Evolutionary conservation across 2,329 filamentous ascomycete species (phyloP).

Genomic region (Fusarium devonianum): DNA sequence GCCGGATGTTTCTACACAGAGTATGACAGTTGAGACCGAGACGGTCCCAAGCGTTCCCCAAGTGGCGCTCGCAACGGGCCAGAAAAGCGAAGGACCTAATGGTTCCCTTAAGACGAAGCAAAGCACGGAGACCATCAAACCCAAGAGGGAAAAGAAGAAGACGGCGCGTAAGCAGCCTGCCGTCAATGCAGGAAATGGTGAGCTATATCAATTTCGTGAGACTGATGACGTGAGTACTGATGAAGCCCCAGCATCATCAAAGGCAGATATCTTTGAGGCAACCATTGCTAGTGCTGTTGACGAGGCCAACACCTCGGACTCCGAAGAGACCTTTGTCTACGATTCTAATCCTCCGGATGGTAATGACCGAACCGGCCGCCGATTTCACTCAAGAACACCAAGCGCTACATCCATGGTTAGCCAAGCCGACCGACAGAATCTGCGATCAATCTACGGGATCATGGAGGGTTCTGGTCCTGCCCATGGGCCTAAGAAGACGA

Average conservation of each 20-base stretch:
- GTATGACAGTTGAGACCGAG: slow-evolving; percentile 98
- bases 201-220: slow-evolving; percentile 31
- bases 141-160: slow-evolving; percentile 92
- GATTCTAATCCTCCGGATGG: slow-evolving; percentile 89
- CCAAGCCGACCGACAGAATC: slow-evolving; percentile 66
- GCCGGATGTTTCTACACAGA: slow-evolving; percentile 78
- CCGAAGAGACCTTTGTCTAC: slow-evolving; percentile 98
- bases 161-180: slow-evolving; percentile 75
- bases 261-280: slow-evolving; percentile 97
- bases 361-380: slow-evolving; percentile 65
- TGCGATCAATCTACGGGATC: slow-evolving; percentile 71
- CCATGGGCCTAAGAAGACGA: slow-evolving; percentile 75
- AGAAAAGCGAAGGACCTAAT: slow-evolving; percentile 68
- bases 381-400: slow-evolving; percentile 92
- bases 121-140: slow-evolving; percentile 94
- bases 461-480: slow-evolving; percentile 63
- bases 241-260: slow-evolving; percentile 55
- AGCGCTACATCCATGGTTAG: slow-evolving; percentile 87
- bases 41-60: slow-evolving; percentile 92
- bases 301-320: slow-evolving; percentile 95
- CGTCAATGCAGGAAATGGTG: slow-evolving; percentile 75
- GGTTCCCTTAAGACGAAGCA: slow-evolving; percentile 84
- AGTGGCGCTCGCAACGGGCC: slow-evolving; percentile 72
- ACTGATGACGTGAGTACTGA: slow-evolving; percentile 19
- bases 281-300: slow-evolving; percentile 96